Conservation (phyloP, 495 filamentous ascomycete species). For the Talaromyces liani region DNA sequence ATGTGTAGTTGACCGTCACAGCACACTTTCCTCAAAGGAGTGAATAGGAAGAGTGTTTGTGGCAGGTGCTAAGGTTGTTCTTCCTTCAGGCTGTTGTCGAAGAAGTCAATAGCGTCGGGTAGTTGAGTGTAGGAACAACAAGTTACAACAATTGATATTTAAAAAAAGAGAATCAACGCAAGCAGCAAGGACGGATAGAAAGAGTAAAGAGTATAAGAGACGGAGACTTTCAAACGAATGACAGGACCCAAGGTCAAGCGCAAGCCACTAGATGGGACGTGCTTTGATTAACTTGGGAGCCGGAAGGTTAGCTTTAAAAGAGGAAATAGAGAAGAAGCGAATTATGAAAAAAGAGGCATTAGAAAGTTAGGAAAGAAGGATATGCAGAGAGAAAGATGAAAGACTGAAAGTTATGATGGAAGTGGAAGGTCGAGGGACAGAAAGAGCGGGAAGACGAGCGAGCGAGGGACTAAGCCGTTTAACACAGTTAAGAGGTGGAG, state of each 20-base stretch:
- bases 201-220: not conserved
- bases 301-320: slow-evolving; percentile 3
- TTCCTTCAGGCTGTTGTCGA: not conserved
- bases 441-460: not conserved
- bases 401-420: not conserved
- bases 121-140: not conserved
- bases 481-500: too few species aligned
- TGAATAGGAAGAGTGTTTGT: not conserved
- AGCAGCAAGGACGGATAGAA: not conserved
- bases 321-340: slow-evolving; percentile 8
- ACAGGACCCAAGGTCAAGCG: slow-evolving; percentile 11
- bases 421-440: not conserved
- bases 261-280: slow-evolving; percentile 7
- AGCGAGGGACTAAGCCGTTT: not conserved
- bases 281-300: slow-evolving; percentile 5
- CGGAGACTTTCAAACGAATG: slow-evolving; percentile 8
- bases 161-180: not conserved
- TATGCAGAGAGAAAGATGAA: not conserved
- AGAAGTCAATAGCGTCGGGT: not conserved
- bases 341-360: slow-evolving; percentile 21
- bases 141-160: not conserved
- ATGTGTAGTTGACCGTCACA: not conserved
- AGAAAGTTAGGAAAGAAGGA: slow-evolving; percentile 17
- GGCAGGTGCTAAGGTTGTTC: not conserved
- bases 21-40: slow-evolving; percentile 2